These are phyloP conservation scores for Periconia sp. DNA, from an alignment of 2,329 filamentous ascomycete species.

Conservation along the genomic window DNA sequence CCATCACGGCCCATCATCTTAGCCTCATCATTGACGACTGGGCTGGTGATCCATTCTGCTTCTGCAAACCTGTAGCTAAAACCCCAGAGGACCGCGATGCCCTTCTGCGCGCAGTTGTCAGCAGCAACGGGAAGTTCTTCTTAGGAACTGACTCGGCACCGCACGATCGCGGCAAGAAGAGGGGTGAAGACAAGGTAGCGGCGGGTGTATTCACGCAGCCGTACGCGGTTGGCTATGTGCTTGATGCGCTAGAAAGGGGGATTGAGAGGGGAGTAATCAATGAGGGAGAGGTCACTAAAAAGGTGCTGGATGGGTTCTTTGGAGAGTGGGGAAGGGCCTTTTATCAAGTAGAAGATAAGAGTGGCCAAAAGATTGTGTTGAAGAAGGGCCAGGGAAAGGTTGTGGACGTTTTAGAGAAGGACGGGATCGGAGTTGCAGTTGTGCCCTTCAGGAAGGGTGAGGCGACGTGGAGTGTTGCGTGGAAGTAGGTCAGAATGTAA, in stretches of 20 bases:
- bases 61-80: conserved; percentile 73
- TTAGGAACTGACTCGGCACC: conserved; percentile 77
- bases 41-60: conserved; percentile 73
- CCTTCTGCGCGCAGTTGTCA: conserved; percentile 66
- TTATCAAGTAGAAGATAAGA: conserved; percentile 59
- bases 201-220: conserved; percentile 84
- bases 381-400: conserved; percentile 63
- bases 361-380: conserved; percentile 60
- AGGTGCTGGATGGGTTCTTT: conserved; percentile 64
- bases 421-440: conserved; percentile 62
- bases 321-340: conserved; percentile 63
- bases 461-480: conserved; percentile 61
- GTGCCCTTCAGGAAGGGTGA: conserved; percentile 70
- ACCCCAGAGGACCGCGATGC: conserved; percentile 75
- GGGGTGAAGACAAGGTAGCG: conserved; percentile 58
- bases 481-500: no score
- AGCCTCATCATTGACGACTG: conserved; percentile 80
- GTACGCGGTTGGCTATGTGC: conserved; percentile 68
- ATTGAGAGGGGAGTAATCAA: conserved; percentile 60
- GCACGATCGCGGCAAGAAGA: conserved; percentile 67
- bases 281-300: conserved; percentile 60
- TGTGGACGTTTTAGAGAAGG: conserved; percentile 59
- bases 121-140: conserved; percentile 71
- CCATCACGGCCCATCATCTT: conserved; percentile 87
- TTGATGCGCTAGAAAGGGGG: conserved; percentile 69